Conservation (phyloP, 140 eudicot genomes). For the Senecio squalidus region DNA sequence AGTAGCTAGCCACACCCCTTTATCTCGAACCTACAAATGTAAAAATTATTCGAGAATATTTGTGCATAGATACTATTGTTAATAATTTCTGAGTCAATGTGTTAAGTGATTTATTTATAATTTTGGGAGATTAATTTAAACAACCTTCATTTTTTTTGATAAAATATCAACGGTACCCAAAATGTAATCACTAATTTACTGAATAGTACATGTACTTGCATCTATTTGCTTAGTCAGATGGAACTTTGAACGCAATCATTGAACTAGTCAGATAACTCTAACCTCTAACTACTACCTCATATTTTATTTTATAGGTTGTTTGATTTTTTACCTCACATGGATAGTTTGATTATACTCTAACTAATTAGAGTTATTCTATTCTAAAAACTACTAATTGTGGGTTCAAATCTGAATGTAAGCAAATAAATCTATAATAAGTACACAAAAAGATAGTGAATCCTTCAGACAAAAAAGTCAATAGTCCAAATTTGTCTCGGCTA, state of each 20-base stretch:
- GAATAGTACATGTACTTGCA: background rate
- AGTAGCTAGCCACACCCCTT: slow-evolving; percentile 70
- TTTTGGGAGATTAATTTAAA: no score
- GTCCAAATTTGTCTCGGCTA: background rate
- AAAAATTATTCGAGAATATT: no score
- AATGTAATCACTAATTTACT: background rate
- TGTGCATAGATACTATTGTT: no score
- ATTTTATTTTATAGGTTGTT: background rate
- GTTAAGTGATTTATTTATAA: no score
- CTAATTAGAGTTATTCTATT: background rate
- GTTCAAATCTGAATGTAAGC: no score
- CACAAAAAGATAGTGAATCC: background rate
- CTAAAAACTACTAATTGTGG: background rate
- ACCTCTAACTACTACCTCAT: no score
- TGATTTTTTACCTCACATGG: background rate
- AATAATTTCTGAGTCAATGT: no score
- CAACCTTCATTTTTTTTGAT: background rate
- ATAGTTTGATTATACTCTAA: no score
- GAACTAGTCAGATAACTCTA: background rate
- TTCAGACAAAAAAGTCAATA: background rate
- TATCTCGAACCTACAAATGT: slow-evolving; percentile 72
- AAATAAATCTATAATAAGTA: no score
- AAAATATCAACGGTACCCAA: background rate
- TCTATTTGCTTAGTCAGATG: background rate
- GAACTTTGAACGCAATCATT: background rate